These are phyloP conservation scores for Saccharomycopsis sp. DNA, from an alignment of 805 yeast genomes.

Conservation along the genomic window DNA sequence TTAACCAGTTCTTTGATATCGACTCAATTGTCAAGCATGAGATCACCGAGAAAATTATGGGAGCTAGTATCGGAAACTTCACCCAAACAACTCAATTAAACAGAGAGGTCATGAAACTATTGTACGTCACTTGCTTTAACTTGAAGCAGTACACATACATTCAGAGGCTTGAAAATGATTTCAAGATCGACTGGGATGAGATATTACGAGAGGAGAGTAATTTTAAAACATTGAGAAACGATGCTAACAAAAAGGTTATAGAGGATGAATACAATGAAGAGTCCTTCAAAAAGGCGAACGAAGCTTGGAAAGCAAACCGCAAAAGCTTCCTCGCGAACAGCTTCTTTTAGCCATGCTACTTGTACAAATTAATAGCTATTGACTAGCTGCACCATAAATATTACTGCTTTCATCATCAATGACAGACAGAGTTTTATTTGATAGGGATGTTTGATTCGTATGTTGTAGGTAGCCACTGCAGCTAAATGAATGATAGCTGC, in stretches of 20 bases:
- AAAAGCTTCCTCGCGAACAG: neutral
- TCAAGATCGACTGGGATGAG: constrained; percentile 8
- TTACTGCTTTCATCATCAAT: too few relatives aligned
- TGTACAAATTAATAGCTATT: neutral
- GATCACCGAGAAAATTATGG: constrained; percentile 1
- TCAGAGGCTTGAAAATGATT: constrained; percentile 1
- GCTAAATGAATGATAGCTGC: too few relatives aligned
- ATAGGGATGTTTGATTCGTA: too few relatives aligned
- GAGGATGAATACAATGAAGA: constrained; percentile 3
- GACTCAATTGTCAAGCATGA: constrained; percentile 16
- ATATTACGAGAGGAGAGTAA: neutral
- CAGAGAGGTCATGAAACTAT: neutral
- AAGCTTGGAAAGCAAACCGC: neutral
- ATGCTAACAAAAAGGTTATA: neutral
- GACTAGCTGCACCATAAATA: too few relatives aligned
- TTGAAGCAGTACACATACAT: constrained; percentile 3
- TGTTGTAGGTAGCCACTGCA: too few relatives aligned
- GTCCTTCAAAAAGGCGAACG: constrained; percentile 1
- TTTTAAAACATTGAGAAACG: neutral
- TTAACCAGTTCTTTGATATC: constrained; percentile 11
- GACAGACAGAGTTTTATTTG: too few relatives aligned
- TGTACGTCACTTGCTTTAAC: constrained; percentile 5
- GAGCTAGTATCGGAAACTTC: neutral
- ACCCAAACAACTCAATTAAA: neutral
- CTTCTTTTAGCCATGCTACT: neutral